Evolutionary conservation across 208 protist species (phyloP).

Genomic region (Angomonas deanei): DNA sequence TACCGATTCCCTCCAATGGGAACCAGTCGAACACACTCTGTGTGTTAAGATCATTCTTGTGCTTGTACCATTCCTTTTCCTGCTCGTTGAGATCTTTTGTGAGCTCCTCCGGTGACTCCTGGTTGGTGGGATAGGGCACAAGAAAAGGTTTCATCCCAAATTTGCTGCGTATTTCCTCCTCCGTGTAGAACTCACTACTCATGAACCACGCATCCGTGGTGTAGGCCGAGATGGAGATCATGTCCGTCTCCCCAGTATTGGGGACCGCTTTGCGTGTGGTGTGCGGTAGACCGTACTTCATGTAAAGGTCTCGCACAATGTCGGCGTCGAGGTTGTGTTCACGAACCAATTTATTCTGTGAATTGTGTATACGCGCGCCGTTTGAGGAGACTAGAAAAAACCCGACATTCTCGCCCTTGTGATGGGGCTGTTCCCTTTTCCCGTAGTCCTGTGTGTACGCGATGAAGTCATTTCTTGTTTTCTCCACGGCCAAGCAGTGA

Average conservation of each 20-base stretch:
- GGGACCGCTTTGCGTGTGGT: constrained; percentile 12
- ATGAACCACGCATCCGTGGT: constrained; percentile 52
- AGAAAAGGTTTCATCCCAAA: constrained; percentile 50
- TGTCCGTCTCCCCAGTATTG: neutral
- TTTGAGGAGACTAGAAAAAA: constrained; percentile 69
- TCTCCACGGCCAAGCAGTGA: constrained; percentile 30
- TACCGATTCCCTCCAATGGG: constrained; percentile 48
- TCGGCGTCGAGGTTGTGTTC: constrained; percentile 38
- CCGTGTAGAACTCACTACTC: constrained; percentile 17
- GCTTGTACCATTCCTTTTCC: neutral
- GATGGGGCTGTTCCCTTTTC: neutral
- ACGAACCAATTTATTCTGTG: constrained; percentile 28
- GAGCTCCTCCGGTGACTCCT: neutral
- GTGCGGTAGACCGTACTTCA: constrained; percentile 27
- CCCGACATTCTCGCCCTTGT: constrained; percentile 4
- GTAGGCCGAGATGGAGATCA: constrained; percentile 32
- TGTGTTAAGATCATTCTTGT: constrained; percentile 2
- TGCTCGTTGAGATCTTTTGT: neutral
- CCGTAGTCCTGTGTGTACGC: constrained; percentile 23
- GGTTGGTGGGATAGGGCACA: constrained; percentile 27
- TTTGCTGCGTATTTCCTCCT: constrained; percentile 38
- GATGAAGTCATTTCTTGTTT: constrained; percentile 11
- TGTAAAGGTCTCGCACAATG: constrained; percentile 44
- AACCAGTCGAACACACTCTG: constrained; percentile 39
- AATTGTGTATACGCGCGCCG: constrained; percentile 53